A percentile compares a stretch with the other conserved stretches of the same genome.
These are phyloP conservation scores for Hypomontagnella monticulosa DNA, from an alignment of 495 filamentous ascomycete species.

Conservation along the genomic window DNA sequence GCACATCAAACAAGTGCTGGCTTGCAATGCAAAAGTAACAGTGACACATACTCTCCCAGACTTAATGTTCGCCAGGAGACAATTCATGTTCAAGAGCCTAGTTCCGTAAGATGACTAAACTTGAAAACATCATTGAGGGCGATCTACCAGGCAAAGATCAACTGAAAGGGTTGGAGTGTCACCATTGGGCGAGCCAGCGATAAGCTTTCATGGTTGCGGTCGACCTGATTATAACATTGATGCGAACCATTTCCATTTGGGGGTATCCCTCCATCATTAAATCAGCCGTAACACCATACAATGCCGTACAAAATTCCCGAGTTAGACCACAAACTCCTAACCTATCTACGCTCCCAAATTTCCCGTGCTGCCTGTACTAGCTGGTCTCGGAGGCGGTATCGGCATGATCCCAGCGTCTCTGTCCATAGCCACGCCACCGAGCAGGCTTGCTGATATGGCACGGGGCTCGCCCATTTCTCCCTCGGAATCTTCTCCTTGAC, in stretches of 20 bases:
- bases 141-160: no score
- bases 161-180: no score
- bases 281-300: slow-evolving; percentile 28
- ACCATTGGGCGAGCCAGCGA: no score
- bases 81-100: no score
- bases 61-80: no score
- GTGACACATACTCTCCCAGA: no score
- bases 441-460: slow-evolving; percentile 38
- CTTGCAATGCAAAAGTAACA: no score
- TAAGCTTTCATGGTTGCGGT: not conserved
- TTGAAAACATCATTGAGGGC: no score
- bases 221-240: not conserved
- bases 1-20: no score
- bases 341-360: slow-evolving; percentile 36
- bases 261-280: slow-evolving; percentile 22
- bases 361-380: slow-evolving; percentile 49
- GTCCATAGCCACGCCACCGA: slow-evolving; percentile 59
- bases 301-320: slow-evolving; percentile 3
- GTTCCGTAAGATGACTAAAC: no score
- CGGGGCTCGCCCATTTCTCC: slow-evolving; percentile 39
- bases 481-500: slow-evolving; percentile 46
- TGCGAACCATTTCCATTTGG: not conserved
- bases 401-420: slow-evolving; percentile 44
- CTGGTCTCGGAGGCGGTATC: slow-evolving; percentile 52
- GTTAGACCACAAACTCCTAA: slow-evolving; percentile 1